Conservation (phyloP, 2,329 filamentous ascomycete genomes). For the Cladosporium cucumerinum region DNA sequence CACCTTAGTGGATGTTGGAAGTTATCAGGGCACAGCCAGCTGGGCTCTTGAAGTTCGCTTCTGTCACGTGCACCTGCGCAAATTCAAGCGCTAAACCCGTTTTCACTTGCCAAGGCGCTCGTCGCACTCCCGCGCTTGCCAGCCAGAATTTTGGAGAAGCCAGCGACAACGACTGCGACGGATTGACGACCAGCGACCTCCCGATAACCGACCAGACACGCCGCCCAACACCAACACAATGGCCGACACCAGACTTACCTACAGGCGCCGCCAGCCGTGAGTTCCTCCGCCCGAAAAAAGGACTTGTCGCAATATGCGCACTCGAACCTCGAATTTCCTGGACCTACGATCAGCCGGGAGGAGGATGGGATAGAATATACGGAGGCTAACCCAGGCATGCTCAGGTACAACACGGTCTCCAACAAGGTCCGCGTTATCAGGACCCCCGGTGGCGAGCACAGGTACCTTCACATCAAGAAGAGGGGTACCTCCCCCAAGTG, state of each 20-base stretch:
- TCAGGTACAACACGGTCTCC: constrained; percentile 94
- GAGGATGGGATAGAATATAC: constrained; percentile 18
- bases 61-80: background rate
- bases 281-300: background rate
- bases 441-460: constrained; percentile 93
- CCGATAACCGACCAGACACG: constrained; percentile 23
- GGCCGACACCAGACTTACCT: constrained; percentile 49
- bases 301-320: constrained; percentile 7
- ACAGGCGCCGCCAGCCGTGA: constrained; percentile 14
- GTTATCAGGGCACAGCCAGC: background rate
- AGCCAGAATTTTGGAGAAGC: background rate
- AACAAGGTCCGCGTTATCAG: constrained; percentile 96
- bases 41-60: background rate
- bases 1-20: background rate
- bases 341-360: background rate
- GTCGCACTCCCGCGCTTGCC: background rate
- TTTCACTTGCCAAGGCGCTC: background rate
- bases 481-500: constrained; percentile 97
- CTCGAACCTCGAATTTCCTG: constrained; percentile 8
- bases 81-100: background rate
- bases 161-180: constrained; percentile 18
- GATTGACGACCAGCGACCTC: background rate
- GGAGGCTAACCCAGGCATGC: constrained; percentile 7
- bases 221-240: constrained; percentile 43
- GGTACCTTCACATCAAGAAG: constrained; percentile 99